Evolutionary conservation across 2,329 filamentous ascomycete species (phyloP), one percentile per base, ranked within the genome.

Genomic region (Thelonectria blattea): DNA sequence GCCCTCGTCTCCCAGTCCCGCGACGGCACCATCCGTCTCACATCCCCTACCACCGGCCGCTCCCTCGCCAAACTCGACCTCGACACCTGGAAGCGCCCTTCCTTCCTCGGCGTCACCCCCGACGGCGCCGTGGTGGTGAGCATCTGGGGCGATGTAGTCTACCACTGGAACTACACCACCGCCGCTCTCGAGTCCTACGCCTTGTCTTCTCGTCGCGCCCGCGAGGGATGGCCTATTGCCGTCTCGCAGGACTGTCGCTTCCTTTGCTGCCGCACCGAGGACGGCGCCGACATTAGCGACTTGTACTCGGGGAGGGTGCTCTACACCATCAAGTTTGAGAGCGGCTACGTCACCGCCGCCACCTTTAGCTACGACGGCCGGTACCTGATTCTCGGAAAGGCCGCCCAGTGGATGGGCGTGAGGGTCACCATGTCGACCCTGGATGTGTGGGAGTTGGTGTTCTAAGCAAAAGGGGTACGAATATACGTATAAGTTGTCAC

Each of bases 191-290:
- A 73, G 55, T 72, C 63, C 15, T 77, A 74, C 54, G 69, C 65
- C 41, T 64, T 77, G n/a, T 67, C 74, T 22, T 63, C 66, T 8
- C 68, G 71, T 18, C 66, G 75, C 49, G 60, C 49, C 7, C 65
- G 64, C 30, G 75, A 77, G 60, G 75, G 75, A 2, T 76, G 74
- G 73, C 75, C 75, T 2, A 60, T 77, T 11, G 70, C 70, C 34
- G 67, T 77, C n/a, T 77, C 75, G 7, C 69, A 68, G 0, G 75
- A 77, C 58, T 76, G 75, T 32, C 64, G 71, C 30, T 75, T 75
- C 56, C 48, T 77, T 20, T 71, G 65, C 48, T 77, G 74, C 52
- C 68, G 74, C 47, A 77, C 72, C 1, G 73, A 76, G 47, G 71
- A 74, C 1, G 75, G 75, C 9, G 68, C 76, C 6, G 75, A 77